Evolutionary conservation across 1,139 yeast genomes (phyloP), one percentile per base, ranked within the genome.

Genomic region (Blastobotrys proliferans): DNA sequence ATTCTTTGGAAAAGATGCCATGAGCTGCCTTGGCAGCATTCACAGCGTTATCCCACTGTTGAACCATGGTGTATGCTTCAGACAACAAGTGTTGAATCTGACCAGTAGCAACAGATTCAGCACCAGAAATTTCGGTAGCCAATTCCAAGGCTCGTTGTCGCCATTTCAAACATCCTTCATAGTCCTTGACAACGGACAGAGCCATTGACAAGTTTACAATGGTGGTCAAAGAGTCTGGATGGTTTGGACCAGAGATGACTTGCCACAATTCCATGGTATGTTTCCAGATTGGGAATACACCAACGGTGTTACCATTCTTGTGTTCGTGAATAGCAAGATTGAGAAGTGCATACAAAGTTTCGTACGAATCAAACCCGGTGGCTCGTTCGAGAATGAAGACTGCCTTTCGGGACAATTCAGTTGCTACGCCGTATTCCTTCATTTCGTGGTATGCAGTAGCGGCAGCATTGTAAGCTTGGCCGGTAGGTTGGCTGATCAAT

Each of bases 241-340:
- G 95, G 39, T 71, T 73, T 20, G 58, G 43, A 6, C 81, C 81
- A 48, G 70, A 75, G 16, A 77, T 70, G 10, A 71, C 54, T 25
- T 66, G 57, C 81, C 90, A 79, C 45, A 75, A 70, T 40, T 71
- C 65, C 45, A 83, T 63, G 6, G 86, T 79, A 57, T 83, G 80
- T 47, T 72, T 66, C 59, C 80, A 78, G 51, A 83, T 67, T 51
- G 76, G 73, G 51, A 88, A 69, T 1, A 94, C 77, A 50, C 83
- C 82, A 28, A 70, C 67, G 35, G 76, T 67, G 55, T 79, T 78
- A 40, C 77, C 77, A 54, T 76, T 76, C 13, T 76, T 67, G 35
- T 79, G 69, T 62, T 88, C 97, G 56, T 76, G 74, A 57, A 73
- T 76, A 1, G 94, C 94, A 51, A 88, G 68, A 64, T 86, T 87